phyloP scores from a whole-genome alignment of 371 early-diverging fungal genomes.

The Actinomortierella ambigua region DNA sequence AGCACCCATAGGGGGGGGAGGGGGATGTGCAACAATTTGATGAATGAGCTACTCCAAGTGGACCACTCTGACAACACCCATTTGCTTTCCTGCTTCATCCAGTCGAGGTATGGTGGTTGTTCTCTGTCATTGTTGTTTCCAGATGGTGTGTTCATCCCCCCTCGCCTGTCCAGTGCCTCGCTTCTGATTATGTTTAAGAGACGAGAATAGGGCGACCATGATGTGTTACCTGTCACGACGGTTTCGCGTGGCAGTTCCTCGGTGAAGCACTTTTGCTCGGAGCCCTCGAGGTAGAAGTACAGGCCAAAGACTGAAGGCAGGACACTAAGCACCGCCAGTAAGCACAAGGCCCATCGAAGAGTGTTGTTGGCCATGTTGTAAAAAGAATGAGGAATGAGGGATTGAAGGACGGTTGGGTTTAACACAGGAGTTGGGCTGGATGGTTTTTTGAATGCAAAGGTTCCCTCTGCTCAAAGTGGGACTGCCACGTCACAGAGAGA shows the following conservation, averaged over 20 bases:
- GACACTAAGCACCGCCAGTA: constrained; percentile 42
- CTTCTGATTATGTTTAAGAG: too few relatives aligned
- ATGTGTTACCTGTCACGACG: constrained; percentile 72
- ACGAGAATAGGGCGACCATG: too few relatives aligned
- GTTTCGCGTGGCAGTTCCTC: constrained; percentile 95
- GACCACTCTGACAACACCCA: not conserved
- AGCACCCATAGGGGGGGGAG: not conserved
- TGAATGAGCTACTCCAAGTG: not conserved
- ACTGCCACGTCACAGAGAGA: too few relatives aligned
- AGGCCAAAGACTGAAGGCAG: constrained; percentile 53
- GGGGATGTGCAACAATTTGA: not conserved
- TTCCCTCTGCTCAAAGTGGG: too few relatives aligned
- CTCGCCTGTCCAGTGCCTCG: too few relatives aligned
- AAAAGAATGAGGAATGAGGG: not conserved
- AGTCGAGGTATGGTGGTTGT: constrained; percentile 82
- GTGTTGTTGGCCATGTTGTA: constrained; percentile 37
- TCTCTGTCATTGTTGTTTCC: constrained; percentile 84
- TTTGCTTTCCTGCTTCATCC: constrained; percentile 32
- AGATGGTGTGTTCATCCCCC: too few relatives aligned
- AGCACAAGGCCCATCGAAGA: constrained; percentile 33
- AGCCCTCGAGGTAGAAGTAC: constrained; percentile 91
- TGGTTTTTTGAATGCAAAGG: too few relatives aligned
- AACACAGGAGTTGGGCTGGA: too few relatives aligned
- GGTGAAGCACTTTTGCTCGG: constrained; percentile 90
- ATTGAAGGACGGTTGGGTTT: too few relatives aligned